Evolutionary conservation across 345 rosid genomes (phyloP), one percentile per base, ranked within the genome.

Genomic region (Kandelia obovata): DNA sequence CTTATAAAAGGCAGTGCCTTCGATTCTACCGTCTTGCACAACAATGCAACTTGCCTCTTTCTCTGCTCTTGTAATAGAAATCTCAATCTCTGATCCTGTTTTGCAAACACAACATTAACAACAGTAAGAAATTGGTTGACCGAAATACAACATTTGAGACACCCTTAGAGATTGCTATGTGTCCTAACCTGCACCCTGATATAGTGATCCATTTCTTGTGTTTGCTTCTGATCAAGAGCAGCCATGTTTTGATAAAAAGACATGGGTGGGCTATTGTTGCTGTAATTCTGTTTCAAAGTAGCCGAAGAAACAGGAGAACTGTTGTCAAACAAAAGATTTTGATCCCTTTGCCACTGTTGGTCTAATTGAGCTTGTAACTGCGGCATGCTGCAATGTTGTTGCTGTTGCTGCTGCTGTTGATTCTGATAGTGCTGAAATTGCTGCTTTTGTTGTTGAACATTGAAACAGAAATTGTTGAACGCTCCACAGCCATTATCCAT

Each of bases 181-280:
- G 30, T 16, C 13, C 61, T 25, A 57, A 93, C 98, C 98, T 93
- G 97, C 28, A 75, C 49, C 70, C 69, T 83, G 67, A 91, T 80
- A 53, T 77, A 85, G 58, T 80, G 82, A 69, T 91, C 89, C 52
- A 88, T 76, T 72, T 85, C 97, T 57, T 75, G 87, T 23, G 51
- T 77, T 67, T 93, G 92, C 32, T 80, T 86, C 71, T 84, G 84
- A 26, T 77, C 77, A 5, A 69, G 73, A 53, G 74, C 64, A 56
- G 62, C 77, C 61, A 82, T 23, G 58, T n/a, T 59, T 34, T 75
- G 81, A 39, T 77, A 63, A 17, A 11, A 57, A 30, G 61, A 7
- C 47, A 58, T 21, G 16, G 66, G 26, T 15, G 66, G 69, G 5
- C 7, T 27, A 66, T 8, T 39, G 62, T 56, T 25, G 59, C 59